Percentiles rank a stretch among this genome's conserved stretches.
Evolutionary conservation across 2,329 filamentous ascomycete genomes (phyloP).

Genomic region (Alternaria solani): DNA sequence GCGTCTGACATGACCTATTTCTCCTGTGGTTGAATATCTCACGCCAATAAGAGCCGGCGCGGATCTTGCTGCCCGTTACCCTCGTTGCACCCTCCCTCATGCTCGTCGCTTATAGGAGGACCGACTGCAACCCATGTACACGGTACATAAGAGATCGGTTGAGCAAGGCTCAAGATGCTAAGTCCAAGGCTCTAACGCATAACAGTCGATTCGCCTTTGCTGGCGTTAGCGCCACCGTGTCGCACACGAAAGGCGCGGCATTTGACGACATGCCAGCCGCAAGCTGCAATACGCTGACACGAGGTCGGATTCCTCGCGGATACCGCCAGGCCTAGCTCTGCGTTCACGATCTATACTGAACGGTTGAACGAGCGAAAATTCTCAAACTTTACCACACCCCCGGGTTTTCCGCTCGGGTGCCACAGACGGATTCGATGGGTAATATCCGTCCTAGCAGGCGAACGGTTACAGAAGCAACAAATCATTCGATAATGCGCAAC

Average conservation of each 20-base stretch:
- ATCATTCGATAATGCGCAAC: not conserved
- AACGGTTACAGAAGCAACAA: not conserved
- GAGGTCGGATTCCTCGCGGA: not conserved
- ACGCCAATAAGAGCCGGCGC: slow-evolving; percentile 2
- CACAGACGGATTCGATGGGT: not conserved
- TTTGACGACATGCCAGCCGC: not conserved
- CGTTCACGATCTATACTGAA: not conserved
- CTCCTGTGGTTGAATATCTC: not conserved
- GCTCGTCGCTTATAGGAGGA: slow-evolving; percentile 3
- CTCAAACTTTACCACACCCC: not conserved
- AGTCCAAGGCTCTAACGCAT: slow-evolving; percentile 5
- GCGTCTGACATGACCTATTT: slow-evolving; percentile 3
- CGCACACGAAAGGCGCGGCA: slow-evolving; percentile 3
- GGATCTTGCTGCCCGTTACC: slow-evolving; percentile 1
- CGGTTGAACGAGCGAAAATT: slow-evolving; percentile 2
- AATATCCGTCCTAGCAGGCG: not conserved
- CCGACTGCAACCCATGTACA: not conserved
- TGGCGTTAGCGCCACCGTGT: slow-evolving; percentile 1
- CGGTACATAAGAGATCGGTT: not conserved
- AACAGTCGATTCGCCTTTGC: slow-evolving; percentile 4
- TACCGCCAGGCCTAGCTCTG: not conserved
- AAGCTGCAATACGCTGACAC: slow-evolving; percentile 1
- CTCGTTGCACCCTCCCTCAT: not conserved
- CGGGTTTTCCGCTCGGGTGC: not conserved
- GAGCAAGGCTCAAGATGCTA: slow-evolving; percentile 3